Evolutionary conservation across 2,329 filamentous ascomycete species (phyloP), one percentile per base, ranked within the genome.

Genomic region (Diaporthe citriasiana): DNA sequence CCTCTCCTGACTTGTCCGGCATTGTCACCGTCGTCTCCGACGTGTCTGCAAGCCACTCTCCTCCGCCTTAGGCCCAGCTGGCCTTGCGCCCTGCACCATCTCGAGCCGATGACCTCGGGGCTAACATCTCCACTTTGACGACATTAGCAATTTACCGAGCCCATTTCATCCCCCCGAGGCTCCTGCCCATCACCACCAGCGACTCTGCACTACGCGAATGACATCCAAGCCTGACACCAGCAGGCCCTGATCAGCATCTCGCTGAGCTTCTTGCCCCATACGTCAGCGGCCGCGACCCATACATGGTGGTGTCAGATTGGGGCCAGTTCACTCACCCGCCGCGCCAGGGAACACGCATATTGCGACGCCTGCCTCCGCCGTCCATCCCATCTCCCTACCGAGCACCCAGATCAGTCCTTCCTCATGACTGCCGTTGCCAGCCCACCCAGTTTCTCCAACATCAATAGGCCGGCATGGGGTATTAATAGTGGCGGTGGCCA

Each of bases 361-460:
- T 74, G 75, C 75, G 74, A 76, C 79, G 65, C 68, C 76, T 75
- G 77, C 77, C 77, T 60, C 76, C 76, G 72, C 76, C 76, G 72
- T 75, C 75, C 71, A 70, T 75, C 75, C 38, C 63, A 65, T 56
- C 75, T 74, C 40, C 59, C 72, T 59, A 53, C 68, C 55, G 56
- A 75, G 55, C 68, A 59, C 51, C 55, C 76, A 70, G 73, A 69
- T 72, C 75, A 79, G 75, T 75, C 75, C 73, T 80, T 82, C 86
- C 85, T 82, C 85, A 93, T 93, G 91, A 93, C 91, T 84, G 91
- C 91, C 81, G 91, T 93, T 81, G 91, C 91, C 77, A 92, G 87
- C 78, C 90, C 89, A 78, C 90, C 90, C 82, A 90, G 86, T 81
- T 91, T 93, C 80, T 85, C 88, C 81, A 89, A 89, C 80, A 88